Percentiles rank a stretch among this genome's conserved stretches.
Evolutionary conservation across 2,329 filamentous ascomycete species (phyloP).

Genomic region (Pestalotiopsis sp.): DNA sequence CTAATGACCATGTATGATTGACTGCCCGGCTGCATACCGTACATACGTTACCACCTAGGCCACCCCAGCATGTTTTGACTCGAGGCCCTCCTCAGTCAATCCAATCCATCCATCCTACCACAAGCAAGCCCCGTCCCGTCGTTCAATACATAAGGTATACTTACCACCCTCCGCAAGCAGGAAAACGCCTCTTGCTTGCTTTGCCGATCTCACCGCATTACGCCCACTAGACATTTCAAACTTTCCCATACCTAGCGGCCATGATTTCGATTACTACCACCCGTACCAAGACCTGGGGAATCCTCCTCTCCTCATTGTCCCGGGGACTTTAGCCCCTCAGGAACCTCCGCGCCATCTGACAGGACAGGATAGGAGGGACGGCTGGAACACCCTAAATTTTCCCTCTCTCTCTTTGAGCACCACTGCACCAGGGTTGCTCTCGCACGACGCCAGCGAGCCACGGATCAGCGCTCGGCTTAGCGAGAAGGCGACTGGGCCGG

Average conservation of each 20-base stretch:
- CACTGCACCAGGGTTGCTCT: not conserved
- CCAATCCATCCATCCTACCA: not conserved
- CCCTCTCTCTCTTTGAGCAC: not conserved
- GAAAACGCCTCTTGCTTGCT: conserved; percentile 6
- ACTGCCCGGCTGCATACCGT: not conserved
- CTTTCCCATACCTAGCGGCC: conserved; percentile 1
- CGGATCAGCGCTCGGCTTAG: not conserved
- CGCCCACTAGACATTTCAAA: not conserved
- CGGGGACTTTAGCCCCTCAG: conserved; percentile 11
- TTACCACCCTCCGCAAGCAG: not conserved
- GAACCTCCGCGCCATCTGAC: conserved; percentile 12
- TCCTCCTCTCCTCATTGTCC: not conserved
- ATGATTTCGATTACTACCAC: conserved; percentile 10
- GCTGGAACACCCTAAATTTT: not conserved
- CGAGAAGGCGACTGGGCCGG: not conserved
- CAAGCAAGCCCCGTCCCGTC: not conserved
- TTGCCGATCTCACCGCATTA: conserved; percentile 5
- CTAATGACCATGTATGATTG: not conserved
- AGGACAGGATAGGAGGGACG: conserved; percentile 11
- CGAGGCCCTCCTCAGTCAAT: not conserved
- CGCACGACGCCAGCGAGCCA: conserved; percentile 8
- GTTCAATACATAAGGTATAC: not conserved
- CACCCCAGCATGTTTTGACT: not conserved
- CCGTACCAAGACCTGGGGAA: conserved; percentile 1
- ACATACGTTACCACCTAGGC: not conserved